A percentile compares a stretch with the other conserved stretches of the same genome.
Evolutionary conservation across 2,329 filamentous ascomycete genomes (phyloP).

Genomic region (Aspergillus felis): DNA sequence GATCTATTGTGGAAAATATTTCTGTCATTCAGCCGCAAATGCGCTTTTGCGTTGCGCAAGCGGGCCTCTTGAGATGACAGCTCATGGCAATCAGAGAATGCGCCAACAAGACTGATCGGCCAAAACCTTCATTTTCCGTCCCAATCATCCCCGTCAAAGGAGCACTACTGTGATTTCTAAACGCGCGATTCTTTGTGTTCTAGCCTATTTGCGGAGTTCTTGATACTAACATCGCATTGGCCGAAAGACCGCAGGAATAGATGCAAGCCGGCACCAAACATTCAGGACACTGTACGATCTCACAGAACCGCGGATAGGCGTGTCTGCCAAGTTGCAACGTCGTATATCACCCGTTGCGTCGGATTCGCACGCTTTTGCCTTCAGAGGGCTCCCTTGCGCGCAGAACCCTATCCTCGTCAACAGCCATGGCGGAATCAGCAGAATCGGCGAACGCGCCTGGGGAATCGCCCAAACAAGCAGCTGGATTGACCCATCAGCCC

Average conservation of each 20-base stretch:
- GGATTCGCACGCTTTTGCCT: neutral
- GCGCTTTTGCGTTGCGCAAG: neutral
- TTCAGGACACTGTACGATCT: neutral
- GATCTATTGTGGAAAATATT: neutral
- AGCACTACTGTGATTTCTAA: neutral
- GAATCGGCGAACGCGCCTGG: constrained; percentile 14
- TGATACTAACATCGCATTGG: neutral
- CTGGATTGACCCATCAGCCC: constrained; percentile 8
- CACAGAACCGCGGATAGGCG: neutral
- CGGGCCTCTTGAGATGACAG: neutral
- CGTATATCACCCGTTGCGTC: neutral
- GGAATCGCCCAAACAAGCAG: constrained; percentile 14
- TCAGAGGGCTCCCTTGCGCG: neutral
- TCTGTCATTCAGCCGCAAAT: neutral
- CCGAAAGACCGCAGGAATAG: neutral
- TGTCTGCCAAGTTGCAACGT: neutral
- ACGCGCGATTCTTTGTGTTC: neutral
- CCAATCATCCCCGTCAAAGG: neutral
- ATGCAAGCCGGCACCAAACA: neutral
- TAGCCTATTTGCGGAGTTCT: neutral
- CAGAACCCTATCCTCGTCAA: neutral
- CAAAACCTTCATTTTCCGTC: neutral
- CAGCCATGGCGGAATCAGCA: constrained; percentile 18
- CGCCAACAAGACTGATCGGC: neutral
- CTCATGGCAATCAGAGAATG: neutral